These are phyloP conservation scores for Venturia aucupariae DNA, from an alignment of 2,329 filamentous ascomycete genomes.

Conservation along the genomic window DNA sequence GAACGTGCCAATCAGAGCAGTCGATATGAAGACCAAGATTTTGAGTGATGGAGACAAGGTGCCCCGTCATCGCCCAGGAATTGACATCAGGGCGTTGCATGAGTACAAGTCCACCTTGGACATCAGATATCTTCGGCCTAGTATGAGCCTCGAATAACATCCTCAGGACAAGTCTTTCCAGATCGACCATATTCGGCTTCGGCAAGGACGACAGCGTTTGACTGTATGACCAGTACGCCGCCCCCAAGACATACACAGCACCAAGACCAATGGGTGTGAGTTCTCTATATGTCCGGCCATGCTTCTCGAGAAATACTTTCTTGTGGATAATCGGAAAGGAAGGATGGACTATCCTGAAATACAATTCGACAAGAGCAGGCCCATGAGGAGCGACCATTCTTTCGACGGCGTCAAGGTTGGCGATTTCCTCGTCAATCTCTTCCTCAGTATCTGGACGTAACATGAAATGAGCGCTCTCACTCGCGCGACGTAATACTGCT, in stretches of 20 bases:
- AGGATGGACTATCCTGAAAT: conserved; percentile 56
- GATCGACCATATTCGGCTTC: conserved; percentile 31
- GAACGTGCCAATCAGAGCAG: conserved; percentile 53
- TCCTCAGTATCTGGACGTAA: conserved; percentile 20
- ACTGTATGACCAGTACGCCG: conserved; percentile 42
- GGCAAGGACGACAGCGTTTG: conserved; percentile 39
- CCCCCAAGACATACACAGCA: conserved; percentile 51
- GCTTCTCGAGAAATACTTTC: conserved; percentile 53
- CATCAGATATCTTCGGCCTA: conserved; percentile 32
- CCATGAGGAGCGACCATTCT: conserved; percentile 61
- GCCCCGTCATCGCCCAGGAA: conserved; percentile 25
- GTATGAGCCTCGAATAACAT: conserved; percentile 29
- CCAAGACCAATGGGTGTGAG: conserved; percentile 47
- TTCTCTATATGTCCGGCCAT: conserved; percentile 45
- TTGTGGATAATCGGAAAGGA: conserved; percentile 52
- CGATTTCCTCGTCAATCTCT: conserved; percentile 11
- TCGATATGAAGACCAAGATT: conserved; percentile 41
- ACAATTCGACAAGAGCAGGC: conserved; percentile 60
- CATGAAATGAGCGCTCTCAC: conserved; percentile 19
- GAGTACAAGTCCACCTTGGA: conserved; percentile 31
- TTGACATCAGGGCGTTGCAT: conserved; percentile 28
- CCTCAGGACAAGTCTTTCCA: conserved; percentile 28
- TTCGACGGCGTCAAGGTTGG: conserved; percentile 16
- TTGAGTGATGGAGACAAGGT: conserved; percentile 29
- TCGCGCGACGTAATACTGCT: conserved; percentile 21